Percentiles rank a stretch among this genome's conserved stretches.
Conservation (phyloP, 2,329 filamentous ascomycete genomes). For the Escovopsis sp. region DNA sequence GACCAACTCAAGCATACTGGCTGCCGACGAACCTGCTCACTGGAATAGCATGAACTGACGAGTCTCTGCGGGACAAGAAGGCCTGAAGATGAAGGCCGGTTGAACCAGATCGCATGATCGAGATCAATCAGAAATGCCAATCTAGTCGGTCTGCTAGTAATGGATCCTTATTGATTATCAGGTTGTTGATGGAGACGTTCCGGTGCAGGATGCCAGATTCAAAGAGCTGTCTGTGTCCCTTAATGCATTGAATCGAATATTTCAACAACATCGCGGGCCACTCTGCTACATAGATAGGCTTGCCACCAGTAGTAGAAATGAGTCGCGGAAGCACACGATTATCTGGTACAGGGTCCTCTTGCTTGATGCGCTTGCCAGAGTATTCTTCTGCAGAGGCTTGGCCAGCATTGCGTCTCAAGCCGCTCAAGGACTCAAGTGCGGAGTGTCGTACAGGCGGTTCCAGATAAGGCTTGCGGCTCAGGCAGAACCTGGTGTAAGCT, state of each 20-base stretch:
- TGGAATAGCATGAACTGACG: constrained; percentile 31
- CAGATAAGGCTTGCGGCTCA: no score
- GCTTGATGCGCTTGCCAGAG: constrained; percentile 14
- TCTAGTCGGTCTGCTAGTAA: constrained; percentile 20
- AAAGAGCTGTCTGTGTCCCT: constrained; percentile 20
- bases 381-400: constrained; percentile 11
- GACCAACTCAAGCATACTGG: no score
- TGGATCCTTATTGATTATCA: constrained; percentile 33
- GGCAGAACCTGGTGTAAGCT: no score
- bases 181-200: constrained; percentile 19
- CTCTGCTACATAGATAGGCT: constrained; percentile 24
- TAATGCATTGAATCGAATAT: constrained; percentile 20
- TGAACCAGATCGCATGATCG: constrained; percentile 19
- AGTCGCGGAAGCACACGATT: constrained; percentile 26
- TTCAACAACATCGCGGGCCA: constrained; percentile 18
- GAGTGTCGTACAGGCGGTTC: no score
- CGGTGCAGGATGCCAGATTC: constrained; percentile 14
- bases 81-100: constrained; percentile 18
- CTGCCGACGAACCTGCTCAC: no score
- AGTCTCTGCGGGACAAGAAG: constrained; percentile 27
- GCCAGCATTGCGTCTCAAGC: constrained; percentile 15
- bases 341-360: constrained; percentile 6
- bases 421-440: no score
- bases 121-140: constrained; percentile 28
- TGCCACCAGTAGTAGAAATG: constrained; percentile 23